These are phyloP conservation scores for Exophiala sp. DNA, from an alignment of 2,329 filamentous ascomycete species.

Conservation along the genomic window DNA sequence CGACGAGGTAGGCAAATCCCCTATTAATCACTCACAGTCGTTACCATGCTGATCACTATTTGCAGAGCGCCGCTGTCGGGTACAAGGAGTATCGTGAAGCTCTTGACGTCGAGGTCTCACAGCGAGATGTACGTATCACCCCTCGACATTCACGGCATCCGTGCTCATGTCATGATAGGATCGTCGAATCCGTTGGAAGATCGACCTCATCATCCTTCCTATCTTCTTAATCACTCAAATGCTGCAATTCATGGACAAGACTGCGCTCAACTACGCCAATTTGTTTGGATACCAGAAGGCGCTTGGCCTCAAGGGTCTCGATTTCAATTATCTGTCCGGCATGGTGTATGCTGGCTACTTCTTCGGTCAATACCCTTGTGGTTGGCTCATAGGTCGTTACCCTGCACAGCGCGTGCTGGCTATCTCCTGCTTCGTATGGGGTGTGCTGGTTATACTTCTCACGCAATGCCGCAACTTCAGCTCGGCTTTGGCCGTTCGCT, in stretches of 20 bases:
- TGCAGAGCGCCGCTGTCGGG: not conserved
- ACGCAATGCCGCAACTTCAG: constrained; percentile 41
- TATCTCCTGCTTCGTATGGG: constrained; percentile 26
- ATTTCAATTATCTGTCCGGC: constrained; percentile 4
- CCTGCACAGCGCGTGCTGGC: constrained; percentile 40
- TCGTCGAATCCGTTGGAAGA: constrained; percentile 1
- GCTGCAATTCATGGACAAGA: constrained; percentile 53
- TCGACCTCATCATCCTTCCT: constrained; percentile 7
- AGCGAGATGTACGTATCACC: not conserved
- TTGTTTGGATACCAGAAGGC: constrained; percentile 43
- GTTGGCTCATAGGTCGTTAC: constrained; percentile 40
- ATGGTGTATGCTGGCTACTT: constrained; percentile 42
- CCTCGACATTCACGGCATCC: not conserved
- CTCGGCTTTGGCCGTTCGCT: constrained; percentile 42
- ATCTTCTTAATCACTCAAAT: constrained; percentile 48
- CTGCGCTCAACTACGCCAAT: constrained; percentile 7
- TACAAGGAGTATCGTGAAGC: constrained; percentile 5
- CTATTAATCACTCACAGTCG: not conserved
- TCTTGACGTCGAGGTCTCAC: constrained; percentile 2
- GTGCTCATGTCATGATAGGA: not conserved
- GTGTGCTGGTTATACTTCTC: constrained; percentile 41
- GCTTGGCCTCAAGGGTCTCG: not conserved
- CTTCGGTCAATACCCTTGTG: constrained; percentile 37
- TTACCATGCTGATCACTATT: not conserved
- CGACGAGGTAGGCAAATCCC: not conserved